These are phyloP conservation scores for Lonicera japonica DNA, from an alignment of 129 eudicot species.

Conservation along the genomic window DNA sequence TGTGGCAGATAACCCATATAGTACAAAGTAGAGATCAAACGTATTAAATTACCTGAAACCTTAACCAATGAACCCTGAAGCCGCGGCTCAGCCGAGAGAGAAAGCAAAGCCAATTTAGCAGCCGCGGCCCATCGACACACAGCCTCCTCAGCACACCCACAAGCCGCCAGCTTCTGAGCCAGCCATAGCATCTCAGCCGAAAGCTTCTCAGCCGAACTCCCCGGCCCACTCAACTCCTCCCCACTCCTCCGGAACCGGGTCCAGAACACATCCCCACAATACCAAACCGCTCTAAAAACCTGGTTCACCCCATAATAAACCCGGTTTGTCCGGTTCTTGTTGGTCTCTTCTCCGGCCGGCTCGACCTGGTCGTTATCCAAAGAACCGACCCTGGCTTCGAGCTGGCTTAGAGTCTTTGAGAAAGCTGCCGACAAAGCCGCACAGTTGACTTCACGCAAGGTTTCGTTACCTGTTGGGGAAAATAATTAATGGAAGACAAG, in stretches of 20 bases:
- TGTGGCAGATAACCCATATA: too few species aligned
- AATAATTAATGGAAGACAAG: too few species aligned
- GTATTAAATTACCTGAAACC: conserved; percentile 63
- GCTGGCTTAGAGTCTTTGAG: conserved; percentile 41
- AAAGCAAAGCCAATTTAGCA: conserved; percentile 51
- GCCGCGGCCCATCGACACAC: conserved; percentile 74
- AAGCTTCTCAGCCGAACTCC: conserved; percentile 65
- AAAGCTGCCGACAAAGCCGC: conserved; percentile 56
- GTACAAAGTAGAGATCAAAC: too few species aligned
- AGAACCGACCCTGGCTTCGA: conserved; percentile 25
- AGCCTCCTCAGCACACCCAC: conserved; percentile 65
- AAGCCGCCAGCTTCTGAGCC: conserved; percentile 59
- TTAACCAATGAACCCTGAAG: conserved; percentile 70
- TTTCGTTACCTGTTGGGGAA: too few species aligned
- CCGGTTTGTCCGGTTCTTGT: conserved; percentile 9
- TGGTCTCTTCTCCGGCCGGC: conserved; percentile 16
- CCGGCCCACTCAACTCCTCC: conserved; percentile 13
- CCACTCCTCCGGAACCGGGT: conserved; percentile 27
- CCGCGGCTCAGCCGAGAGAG: conserved; percentile 57
- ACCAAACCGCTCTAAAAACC: conserved; percentile 22
- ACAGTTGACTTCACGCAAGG: conserved; percentile 48
- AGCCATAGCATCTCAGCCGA: conserved; percentile 84
- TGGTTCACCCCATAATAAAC: conserved; percentile 24
- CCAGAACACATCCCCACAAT: conserved; percentile 35
- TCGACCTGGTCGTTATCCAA: background rate